phyloP scores from a whole-genome alignment of 73 alveolate genomes.

The Paramecium sonneborni region DNA sequence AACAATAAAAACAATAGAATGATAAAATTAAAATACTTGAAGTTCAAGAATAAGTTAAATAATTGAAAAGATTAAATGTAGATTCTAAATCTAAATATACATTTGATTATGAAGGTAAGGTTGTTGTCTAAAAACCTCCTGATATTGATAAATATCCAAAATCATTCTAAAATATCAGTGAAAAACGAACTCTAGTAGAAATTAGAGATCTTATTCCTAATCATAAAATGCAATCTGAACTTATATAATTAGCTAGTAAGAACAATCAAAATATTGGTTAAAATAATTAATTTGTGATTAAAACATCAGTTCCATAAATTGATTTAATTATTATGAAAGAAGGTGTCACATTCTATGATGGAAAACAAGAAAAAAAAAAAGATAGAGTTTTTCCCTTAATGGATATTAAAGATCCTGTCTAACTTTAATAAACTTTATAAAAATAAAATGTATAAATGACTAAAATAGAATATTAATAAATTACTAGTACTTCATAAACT shows the following conservation, averaged over 20 bases:
- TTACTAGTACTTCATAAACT: not conserved
- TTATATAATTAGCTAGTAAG: not conserved
- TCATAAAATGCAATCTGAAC: slow-evolving; percentile 9
- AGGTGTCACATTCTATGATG: slow-evolving; percentile 31
- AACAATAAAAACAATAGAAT: slow-evolving; percentile 10
- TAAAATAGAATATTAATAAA: not conserved
- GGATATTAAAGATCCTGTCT: not conserved
- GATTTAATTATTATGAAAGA: slow-evolving; percentile 23
- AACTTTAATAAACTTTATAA: not conserved
- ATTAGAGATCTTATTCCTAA: not conserved
- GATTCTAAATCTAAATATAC: slow-evolving; percentile 46
- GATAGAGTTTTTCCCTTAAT: not conserved
- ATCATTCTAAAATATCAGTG: slow-evolving; percentile 1
- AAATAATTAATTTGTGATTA: not conserved
- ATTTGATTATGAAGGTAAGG: slow-evolving; percentile 33
- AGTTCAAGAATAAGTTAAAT: slow-evolving; percentile 29
- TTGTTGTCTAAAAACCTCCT: slow-evolving; percentile 34
- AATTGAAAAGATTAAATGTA: slow-evolving; percentile 38
- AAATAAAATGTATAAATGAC: not conserved
- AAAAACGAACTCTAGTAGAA: slow-evolving; percentile 17
- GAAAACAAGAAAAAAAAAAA: slow-evolving; percentile 6
- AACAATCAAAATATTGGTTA: no score
- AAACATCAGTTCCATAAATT: not conserved
- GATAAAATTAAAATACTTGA: slow-evolving; percentile 36
- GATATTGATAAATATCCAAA: slow-evolving; percentile 54